These are phyloP conservation scores for Paxillus rubicundulus DNA, from an alignment of 768 basidiomycete genomes.

Conservation along the genomic window DNA sequence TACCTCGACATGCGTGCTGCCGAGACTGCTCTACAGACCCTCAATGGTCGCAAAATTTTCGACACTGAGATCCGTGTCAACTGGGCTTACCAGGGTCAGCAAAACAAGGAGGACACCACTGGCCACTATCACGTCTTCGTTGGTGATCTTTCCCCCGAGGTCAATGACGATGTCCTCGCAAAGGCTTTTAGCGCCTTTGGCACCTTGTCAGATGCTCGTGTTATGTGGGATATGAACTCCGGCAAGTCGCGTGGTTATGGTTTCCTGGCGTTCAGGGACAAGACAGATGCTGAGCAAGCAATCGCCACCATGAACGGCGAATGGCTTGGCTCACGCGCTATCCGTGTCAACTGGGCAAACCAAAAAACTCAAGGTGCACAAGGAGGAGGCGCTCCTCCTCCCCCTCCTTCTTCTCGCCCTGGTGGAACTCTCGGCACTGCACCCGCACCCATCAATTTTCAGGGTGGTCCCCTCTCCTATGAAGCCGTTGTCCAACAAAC, in stretches of 20 bases:
- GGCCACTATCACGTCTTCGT: conserved; percentile 99
- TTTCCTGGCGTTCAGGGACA: conserved; percentile 98
- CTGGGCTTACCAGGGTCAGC: conserved; percentile 98
- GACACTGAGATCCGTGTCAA: conserved; percentile 99
- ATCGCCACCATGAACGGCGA: conserved; percentile 99
- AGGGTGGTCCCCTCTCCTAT: conserved; percentile 84
- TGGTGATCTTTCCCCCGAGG: conserved; percentile 98
- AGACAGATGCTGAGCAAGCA: conserved; percentile 98
- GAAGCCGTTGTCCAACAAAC: conserved; percentile 94
- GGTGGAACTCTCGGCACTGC: conserved; percentile 54
- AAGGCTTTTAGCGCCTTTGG: conserved; percentile 99
- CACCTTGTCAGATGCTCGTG: conserved; percentile 93
- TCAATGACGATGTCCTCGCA: conserved; percentile 93
- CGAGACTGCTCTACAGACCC: conserved; percentile 96
- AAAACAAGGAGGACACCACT: conserved; percentile 98
- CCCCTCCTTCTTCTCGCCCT: conserved; percentile 39
- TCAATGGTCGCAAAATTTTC: conserved; percentile 99
- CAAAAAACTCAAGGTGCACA: conserved; percentile 83
- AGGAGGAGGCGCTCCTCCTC: conserved; percentile 32
- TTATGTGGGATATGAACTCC: conserved; percentile 99
- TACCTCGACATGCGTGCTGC: conserved; percentile 99
- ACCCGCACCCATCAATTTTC: conserved; percentile 89
- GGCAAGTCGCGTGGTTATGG: conserved; percentile 98
- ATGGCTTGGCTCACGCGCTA: conserved; percentile 97
- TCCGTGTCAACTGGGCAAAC: conserved; percentile 99